Percentiles rank a stretch among this genome's conserved stretches.
phyloP scores from a whole-genome alignment of 176 grass and related monocot genomes.

The Carex kokanica region DNA sequence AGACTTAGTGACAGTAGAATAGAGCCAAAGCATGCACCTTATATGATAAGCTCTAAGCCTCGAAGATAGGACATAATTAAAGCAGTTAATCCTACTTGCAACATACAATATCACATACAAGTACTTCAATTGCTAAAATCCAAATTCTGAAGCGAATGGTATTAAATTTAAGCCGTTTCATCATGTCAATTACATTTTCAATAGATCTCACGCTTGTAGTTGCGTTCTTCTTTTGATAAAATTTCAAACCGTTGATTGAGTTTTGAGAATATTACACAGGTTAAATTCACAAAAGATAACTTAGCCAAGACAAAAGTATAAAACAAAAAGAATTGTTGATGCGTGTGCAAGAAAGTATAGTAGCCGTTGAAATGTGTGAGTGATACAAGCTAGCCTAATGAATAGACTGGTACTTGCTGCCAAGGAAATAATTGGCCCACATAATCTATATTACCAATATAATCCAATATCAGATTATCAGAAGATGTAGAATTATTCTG shows the following conservation, averaged over 20 bases:
- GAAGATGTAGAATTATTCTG: no score
- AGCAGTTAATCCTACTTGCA: neutral
- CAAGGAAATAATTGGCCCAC: neutral
- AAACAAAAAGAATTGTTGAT: neutral
- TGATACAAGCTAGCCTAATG: neutral
- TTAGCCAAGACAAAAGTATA: neutral
- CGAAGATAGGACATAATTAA: neutral
- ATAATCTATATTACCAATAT: neutral
- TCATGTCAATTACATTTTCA: neutral
- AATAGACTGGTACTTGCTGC: neutral
- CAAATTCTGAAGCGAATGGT: no score
- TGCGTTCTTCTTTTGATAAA: neutral
- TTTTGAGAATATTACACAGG: neutral
- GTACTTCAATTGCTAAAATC: no score
- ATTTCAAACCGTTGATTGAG: neutral
- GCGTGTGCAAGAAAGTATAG: neutral
- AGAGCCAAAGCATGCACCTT: neutral
- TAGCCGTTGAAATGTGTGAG: neutral
- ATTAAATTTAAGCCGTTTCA: neutral
- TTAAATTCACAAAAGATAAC: neutral
- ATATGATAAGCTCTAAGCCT: neutral
- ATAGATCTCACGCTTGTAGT: neutral
- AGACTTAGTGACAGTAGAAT: neutral
- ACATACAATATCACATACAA: neutral
- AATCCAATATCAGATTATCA: no score